These are phyloP conservation scores for Gloeopeniophorella convolvens DNA, from an alignment of 768 basidiomycete species.

Conservation along the genomic window DNA sequence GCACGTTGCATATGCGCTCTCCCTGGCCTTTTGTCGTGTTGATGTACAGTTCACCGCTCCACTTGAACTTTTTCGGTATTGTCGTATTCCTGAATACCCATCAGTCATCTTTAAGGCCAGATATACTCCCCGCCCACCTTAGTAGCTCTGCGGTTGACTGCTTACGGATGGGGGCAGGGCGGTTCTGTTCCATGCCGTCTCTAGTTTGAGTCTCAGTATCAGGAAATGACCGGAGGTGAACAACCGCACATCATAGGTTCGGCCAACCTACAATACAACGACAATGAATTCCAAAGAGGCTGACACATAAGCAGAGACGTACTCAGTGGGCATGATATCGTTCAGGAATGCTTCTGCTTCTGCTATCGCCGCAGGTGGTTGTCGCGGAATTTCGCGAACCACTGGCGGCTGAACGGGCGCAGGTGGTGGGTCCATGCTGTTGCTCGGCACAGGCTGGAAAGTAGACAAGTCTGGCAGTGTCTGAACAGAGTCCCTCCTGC, in stretches of 20 bases:
- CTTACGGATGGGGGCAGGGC: slow-evolving; percentile 19
- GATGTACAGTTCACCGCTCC: slow-evolving; percentile 52
- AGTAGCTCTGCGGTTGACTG: slow-evolving; percentile 22
- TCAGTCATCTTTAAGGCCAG: slow-evolving; percentile 3
- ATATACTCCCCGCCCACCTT: slow-evolving; percentile 4
- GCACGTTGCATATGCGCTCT: slow-evolving; percentile 44
- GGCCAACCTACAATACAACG: neutral
- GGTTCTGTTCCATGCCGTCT: neutral
- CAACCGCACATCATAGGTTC: slow-evolving; percentile 12
- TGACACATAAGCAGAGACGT: slow-evolving; percentile 10
- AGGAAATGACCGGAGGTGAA: neutral
- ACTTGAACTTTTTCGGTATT: slow-evolving; percentile 54
- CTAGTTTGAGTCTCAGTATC: neutral
- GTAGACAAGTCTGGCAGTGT: neutral
- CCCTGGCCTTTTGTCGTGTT: slow-evolving; percentile 31
- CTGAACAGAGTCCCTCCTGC: neutral
- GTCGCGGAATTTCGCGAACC: neutral
- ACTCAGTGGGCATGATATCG: slow-evolving; percentile 37
- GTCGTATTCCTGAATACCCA: slow-evolving; percentile 30
- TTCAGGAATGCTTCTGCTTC: slow-evolving; percentile 34
- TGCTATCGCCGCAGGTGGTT: slow-evolving; percentile 12
- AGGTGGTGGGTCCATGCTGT: too few relatives aligned
- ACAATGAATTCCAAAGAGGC: neutral
- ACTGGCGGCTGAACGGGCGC: neutral
- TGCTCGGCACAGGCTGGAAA: too few relatives aligned